Evolutionary conservation across 2,329 filamentous ascomycete species (phyloP), one percentile per base, ranked within the genome.

Genomic region (Penicillium corylophilum): DNA sequence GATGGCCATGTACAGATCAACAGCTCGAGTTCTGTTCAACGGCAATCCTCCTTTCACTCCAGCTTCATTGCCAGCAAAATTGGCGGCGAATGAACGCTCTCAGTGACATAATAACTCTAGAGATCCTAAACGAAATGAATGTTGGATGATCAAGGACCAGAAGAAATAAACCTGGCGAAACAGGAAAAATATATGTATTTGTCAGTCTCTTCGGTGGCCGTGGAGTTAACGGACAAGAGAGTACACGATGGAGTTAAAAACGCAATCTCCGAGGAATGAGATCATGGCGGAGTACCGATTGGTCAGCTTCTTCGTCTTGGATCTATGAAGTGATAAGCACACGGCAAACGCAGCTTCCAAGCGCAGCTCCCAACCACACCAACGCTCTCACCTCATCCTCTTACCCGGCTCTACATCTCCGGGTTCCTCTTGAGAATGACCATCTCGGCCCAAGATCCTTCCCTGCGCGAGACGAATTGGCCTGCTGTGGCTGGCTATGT

Each of bases 391-490:
- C 38, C 20, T 20, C 31, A 33, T 36, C 43, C 29, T 45, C 20
- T 16, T 12, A 36, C 13, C 10, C 33, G 28, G 31, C 35, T 6
- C 5, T 22, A 22, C 13, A 38, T 38, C 35, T 38, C 35, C 35
- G 15, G 35, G 35, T 16, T 42, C 22, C 39, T 26, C 24, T 22
- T 42, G 15, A 26, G 22, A 23, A 45, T 38, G 26, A 46, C 31
- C 8, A 46, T 40, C 33, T 46, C 44, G 44, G 35, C 20, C 15
- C 39, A 42, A 46, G 44, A 46, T 22, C 15, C 33, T 40, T 39
- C 44, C n/a, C 35, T 46, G 12, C 23, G 23, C 28, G 42, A 44
- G 24, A 40, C 44, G 22, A 46, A 46, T 20, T 46, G 44, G 44
- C 35, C 26, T 46, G 44, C 33, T 22, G 29, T 46, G 22, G 44